Evolutionary conservation across 1,139 yeast genomes (phyloP).

Genomic region (Taphrina confusa): DNA sequence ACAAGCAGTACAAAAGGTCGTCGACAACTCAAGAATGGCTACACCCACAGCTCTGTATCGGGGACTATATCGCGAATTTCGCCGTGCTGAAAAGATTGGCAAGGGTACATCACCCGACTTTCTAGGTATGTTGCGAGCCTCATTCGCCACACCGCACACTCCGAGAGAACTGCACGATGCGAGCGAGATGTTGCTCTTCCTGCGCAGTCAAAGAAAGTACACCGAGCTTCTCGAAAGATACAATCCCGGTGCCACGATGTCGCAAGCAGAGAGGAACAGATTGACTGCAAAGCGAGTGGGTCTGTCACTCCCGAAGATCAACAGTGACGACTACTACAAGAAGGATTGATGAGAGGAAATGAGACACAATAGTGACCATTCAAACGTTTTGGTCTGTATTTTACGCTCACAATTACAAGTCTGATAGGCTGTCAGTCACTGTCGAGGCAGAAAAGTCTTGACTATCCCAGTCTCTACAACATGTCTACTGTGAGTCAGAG

Average conservation of each 20-base stretch:
- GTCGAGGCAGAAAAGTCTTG: too few species aligned
- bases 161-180: conserved; percentile 45
- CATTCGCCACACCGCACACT: conserved; percentile 14
- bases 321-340: conserved; percentile 25
- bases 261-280: conserved; percentile 73
- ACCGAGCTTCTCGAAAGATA: conserved; percentile 78
- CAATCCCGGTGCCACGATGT: conserved; percentile 78
- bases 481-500: too few species aligned
- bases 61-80: conserved; percentile 28
- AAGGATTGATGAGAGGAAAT: too few species aligned
- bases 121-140: conserved; percentile 14
- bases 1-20: too few species aligned
- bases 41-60: conserved; percentile 11
- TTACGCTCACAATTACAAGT: too few species aligned
- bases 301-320: conserved; percentile 56
- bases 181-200: conserved; percentile 56
- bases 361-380: too few species aligned
- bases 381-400: too few species aligned
- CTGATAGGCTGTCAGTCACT: too few species aligned
- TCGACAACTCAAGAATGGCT: too few species aligned
- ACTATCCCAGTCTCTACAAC: too few species aligned
- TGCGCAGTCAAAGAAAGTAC: conserved; percentile 73
- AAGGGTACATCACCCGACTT: conserved; percentile 30
- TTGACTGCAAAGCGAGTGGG: conserved; percentile 87
- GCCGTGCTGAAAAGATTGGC: conserved; percentile 18